These are phyloP conservation scores for Phytophthora citricola DNA, from an alignment of 352 stramenopile genomes.

Conservation along the genomic window DNA sequence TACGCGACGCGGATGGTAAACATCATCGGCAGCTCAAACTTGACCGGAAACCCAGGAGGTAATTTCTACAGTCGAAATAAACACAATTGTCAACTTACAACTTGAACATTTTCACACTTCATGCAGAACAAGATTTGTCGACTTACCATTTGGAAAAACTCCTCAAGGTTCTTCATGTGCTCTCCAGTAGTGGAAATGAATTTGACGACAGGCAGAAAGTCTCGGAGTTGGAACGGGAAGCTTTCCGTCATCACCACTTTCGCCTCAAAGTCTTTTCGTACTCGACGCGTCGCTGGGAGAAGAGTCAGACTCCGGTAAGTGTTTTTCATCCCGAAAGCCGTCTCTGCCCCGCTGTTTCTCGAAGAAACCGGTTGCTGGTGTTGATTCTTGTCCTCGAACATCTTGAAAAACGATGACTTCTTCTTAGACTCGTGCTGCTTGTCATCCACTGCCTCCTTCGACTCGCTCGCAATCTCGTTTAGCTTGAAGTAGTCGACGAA, in stretches of 20 bases:
- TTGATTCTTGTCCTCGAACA: constrained; percentile 42
- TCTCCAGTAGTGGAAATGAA: constrained; percentile 81
- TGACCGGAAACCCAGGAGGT: constrained; percentile 79
- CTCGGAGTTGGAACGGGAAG: constrained; percentile 73
- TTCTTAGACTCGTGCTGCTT: constrained; percentile 42
- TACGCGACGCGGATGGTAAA: constrained; percentile 84
- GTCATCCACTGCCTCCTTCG: constrained; percentile 7
- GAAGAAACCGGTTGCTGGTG: constrained; percentile 14
- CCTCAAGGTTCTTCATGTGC: constrained; percentile 80
- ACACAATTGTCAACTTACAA: constrained; percentile 6
- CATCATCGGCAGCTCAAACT: constrained; percentile 86
- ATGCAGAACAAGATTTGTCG: background rate
- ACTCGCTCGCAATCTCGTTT: constrained; percentile 2
- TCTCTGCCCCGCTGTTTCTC: background rate
- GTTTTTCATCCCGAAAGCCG: constrained; percentile 43
- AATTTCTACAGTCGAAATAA: constrained; percentile 56
- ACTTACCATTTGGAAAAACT: constrained; percentile 86
- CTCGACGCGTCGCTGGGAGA: constrained; percentile 45
- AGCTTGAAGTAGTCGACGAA: constrained; percentile 76
- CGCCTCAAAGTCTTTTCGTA: constrained; percentile 77
- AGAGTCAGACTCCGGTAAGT: constrained; percentile 74
- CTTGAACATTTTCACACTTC: background rate
- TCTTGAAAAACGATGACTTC: constrained; percentile 59
- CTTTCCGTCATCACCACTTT: constrained; percentile 81
- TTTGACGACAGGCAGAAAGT: constrained; percentile 81